Conservation (phyloP, 345 rosid species). For the Excoecaria agallocha region DNA sequence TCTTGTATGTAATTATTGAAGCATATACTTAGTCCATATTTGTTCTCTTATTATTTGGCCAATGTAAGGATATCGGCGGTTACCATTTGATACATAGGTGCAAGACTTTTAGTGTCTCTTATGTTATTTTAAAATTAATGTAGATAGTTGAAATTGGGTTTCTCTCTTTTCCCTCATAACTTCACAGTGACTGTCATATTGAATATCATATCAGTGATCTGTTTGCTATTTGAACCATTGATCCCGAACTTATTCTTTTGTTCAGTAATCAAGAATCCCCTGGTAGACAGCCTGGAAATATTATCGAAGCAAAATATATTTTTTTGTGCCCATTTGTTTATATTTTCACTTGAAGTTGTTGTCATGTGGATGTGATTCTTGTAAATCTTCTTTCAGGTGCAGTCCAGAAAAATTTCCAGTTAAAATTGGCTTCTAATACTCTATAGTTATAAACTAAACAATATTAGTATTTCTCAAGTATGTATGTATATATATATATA, state of each 20-base stretch:
- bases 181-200: not conserved
- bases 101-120: not conserved
- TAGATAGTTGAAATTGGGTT: no score
- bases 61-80: not conserved
- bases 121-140: not conserved
- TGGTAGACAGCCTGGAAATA: conserved; percentile 25
- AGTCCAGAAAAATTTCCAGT: not conserved
- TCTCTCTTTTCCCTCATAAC: not conserved
- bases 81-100: not conserved
- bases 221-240: not conserved
- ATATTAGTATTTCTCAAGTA: not conserved
- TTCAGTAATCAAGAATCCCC: conserved; percentile 54
- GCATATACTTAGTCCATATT: not conserved
- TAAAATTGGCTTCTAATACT: not conserved
- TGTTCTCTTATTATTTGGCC: not conserved
- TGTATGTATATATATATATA: no score
- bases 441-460: not conserved
- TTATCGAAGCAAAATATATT: conserved; percentile 36
- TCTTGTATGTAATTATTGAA: not conserved
- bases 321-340: not conserved
- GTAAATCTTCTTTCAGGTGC: not conserved
- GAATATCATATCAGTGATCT: not conserved
- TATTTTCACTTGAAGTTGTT: not conserved
- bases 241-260: not conserved
- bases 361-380: not conserved